Conservation (phyloP, 176 grass and related monocot genomes). For the Puya raimondii region DNA sequence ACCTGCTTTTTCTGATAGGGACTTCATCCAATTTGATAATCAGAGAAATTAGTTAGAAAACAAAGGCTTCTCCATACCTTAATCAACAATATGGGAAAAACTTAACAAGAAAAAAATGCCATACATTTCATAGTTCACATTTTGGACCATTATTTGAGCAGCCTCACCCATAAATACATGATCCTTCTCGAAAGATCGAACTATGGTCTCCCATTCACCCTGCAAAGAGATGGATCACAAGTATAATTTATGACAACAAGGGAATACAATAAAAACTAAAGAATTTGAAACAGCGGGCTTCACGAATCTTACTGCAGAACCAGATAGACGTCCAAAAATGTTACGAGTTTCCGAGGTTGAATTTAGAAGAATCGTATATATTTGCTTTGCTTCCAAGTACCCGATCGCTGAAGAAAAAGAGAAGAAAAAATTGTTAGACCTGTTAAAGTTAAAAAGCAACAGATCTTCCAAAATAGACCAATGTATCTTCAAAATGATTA, state of each 20-base stretch:
- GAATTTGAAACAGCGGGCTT: neutral
- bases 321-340: conserved; percentile 87
- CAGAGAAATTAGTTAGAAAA: neutral
- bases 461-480: too few species aligned
- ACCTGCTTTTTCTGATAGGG: conserved; percentile 88
- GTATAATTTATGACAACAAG: neutral
- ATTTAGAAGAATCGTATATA: conserved; percentile 61
- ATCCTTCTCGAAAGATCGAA: conserved; percentile 84
- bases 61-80: neutral
- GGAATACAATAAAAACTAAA: neutral
- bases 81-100: neutral
- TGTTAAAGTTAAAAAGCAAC: conserved; percentile 7
- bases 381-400: conserved; percentile 78
- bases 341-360: conserved; percentile 76
- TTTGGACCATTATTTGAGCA: conserved; percentile 88
- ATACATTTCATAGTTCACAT: conserved; percentile 99
- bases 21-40: conserved; percentile 33
- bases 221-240: conserved; percentile 11
- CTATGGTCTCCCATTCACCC: conserved; percentile 84
- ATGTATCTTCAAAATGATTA: too few species aligned
- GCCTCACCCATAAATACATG: conserved; percentile 87
- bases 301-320: conserved; percentile 50
- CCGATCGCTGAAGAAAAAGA: conserved; percentile 40
- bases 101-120: neutral
- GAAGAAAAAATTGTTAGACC: neutral